These are phyloP conservation scores for Penicillium manginii DNA, from an alignment of 495 filamentous ascomycete species.

Conservation along the genomic window DNA sequence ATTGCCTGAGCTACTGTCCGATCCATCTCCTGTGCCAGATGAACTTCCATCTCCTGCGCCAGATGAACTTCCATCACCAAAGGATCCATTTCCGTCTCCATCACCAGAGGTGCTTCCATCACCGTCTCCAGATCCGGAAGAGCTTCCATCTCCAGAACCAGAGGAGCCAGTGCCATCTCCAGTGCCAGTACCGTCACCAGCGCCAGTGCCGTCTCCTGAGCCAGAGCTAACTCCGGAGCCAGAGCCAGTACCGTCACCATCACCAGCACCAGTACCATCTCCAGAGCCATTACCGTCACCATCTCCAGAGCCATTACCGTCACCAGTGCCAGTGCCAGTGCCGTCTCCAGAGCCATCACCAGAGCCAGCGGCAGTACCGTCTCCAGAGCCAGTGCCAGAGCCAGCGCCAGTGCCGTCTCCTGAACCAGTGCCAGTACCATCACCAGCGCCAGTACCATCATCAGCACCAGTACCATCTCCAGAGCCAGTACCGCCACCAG, in stretches of 20 bases:
- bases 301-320: neutral
- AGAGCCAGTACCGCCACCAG: no score
- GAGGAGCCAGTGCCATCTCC: neutral
- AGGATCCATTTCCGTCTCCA: constrained; percentile 7
- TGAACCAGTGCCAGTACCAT: no score
- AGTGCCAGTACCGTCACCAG: neutral
- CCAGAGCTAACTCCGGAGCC: neutral
- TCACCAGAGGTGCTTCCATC: neutral
- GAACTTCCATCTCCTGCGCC: neutral
- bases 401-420: no score
- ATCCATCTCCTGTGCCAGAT: neutral
- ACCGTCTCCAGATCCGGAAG: neutral
- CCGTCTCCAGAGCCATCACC: no score
- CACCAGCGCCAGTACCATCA: no score
- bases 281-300: neutral
- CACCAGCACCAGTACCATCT: neutral
- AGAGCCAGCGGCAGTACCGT: no score
- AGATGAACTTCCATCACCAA: neutral
- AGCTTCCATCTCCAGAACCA: neutral
- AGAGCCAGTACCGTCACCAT: neutral
- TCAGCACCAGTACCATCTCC: no score
- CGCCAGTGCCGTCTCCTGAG: neutral
- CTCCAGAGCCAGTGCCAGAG: no score
- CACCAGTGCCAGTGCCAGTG: neutral
- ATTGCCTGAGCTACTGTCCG: neutral